Percentiles rank a stretch among this genome's conserved stretches.
These are phyloP conservation scores for Botrytis medusae DNA, from an alignment of 2,329 filamentous ascomycete species.

Conservation along the genomic window DNA sequence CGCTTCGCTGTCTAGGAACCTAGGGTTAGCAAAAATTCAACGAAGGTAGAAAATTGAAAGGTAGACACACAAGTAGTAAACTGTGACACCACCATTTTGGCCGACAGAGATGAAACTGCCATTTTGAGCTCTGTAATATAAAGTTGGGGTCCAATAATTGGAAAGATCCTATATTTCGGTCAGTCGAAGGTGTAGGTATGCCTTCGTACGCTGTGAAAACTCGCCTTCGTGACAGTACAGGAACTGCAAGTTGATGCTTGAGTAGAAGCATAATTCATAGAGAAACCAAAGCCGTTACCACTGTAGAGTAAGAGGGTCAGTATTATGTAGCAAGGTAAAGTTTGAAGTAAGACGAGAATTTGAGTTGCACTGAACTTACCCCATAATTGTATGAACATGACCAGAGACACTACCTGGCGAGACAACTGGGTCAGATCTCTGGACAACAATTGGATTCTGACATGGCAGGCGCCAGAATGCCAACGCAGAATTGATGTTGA, in stretches of 20 bases:
- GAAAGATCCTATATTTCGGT: conserved; percentile 46
- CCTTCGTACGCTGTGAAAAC: background rate
- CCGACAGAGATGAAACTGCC: conserved; percentile 52
- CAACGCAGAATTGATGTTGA: conserved; percentile 26
- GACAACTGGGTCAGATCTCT: conserved; percentile 61
- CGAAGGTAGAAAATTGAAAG: background rate
- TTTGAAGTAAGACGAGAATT: background rate
- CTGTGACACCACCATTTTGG: conserved; percentile 50
- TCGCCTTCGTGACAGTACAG: conserved; percentile 55
- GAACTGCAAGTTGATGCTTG: conserved; percentile 59
- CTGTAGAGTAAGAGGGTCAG: background rate
- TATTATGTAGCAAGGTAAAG: too few species aligned
- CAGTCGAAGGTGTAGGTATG: background rate
- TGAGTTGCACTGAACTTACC: conserved; percentile 41
- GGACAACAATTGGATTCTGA: conserved; percentile 41
- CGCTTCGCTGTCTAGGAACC: conserved; percentile 43
- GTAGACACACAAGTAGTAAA: conserved; percentile 54
- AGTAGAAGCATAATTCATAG: conserved; percentile 54
- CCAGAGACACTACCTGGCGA: conserved; percentile 51
- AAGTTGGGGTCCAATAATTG: conserved; percentile 67
- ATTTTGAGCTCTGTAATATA: conserved; percentile 55
- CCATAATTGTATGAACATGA: conserved; percentile 63
- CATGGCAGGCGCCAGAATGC: conserved; percentile 51
- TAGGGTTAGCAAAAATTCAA: background rate
- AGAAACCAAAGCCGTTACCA: conserved; percentile 55